These are phyloP conservation scores for Apostasia ramifera DNA, from an alignment of 106 monocot species.

Conservation along the genomic window DNA sequence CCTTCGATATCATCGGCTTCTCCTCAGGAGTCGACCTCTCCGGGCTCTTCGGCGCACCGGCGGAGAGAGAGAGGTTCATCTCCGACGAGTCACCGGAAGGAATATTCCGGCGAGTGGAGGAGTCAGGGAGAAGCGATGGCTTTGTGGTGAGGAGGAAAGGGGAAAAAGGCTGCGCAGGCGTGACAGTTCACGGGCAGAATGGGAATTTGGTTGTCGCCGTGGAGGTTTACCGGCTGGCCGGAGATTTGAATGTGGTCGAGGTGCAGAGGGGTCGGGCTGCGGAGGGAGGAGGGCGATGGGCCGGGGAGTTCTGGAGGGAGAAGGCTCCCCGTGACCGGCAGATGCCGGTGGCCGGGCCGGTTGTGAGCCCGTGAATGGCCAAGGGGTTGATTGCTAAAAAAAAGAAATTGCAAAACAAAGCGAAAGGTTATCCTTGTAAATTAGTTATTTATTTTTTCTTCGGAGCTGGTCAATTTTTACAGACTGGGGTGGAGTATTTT, in stretches of 20 bases:
- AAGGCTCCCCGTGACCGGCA: not conserved
- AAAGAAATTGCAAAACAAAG: too few relatives aligned
- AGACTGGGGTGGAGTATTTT: too few relatives aligned
- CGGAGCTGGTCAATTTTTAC: too few relatives aligned
- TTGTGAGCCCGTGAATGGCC: too few relatives aligned
- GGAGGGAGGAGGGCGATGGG: not conserved
- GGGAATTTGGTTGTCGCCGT: not conserved
- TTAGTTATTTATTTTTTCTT: too few relatives aligned
- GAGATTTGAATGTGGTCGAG: not conserved
- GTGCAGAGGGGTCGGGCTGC: not conserved
- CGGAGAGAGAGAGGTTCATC: constrained; percentile 14
- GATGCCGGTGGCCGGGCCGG: too few relatives aligned
- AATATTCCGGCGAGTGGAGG: constrained; percentile 4
- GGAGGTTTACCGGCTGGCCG: constrained; percentile 1
- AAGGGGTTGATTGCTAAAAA: too few relatives aligned
- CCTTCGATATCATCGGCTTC: constrained; percentile 15
- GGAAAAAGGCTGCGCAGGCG: not conserved
- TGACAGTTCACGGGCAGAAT: not conserved
- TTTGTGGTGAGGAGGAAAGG: constrained; percentile 10
- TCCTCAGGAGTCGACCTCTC: constrained; percentile 10
- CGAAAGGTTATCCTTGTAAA: too few relatives aligned
- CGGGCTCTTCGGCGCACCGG: constrained; percentile 6
- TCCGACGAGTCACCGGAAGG: not conserved
- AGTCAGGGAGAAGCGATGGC: not conserved
- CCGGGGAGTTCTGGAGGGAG: not conserved